phyloP scores from a whole-genome alignment of 495 filamentous ascomycete genomes.

The Penicillium canescens region DNA sequence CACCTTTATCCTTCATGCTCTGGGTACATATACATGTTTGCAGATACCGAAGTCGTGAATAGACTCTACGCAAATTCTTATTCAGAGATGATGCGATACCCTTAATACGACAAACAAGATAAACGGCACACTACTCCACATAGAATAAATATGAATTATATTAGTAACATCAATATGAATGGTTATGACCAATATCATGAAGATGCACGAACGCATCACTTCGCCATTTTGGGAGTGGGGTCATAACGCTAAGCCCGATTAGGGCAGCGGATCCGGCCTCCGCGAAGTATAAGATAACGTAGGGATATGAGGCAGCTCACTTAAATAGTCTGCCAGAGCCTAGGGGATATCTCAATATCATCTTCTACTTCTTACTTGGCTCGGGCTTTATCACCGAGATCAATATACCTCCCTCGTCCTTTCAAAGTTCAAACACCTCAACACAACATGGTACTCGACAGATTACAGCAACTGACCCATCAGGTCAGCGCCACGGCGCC shows the following conservation, averaged over 20 bases:
- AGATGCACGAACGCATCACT: slow-evolving; percentile 20
- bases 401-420: background rate
- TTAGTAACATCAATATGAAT: too few relatives aligned
- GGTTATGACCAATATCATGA: background rate
- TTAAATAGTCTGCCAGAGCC: slow-evolving; percentile 1
- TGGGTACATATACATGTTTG: too few relatives aligned
- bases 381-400: background rate
- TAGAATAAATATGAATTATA: too few relatives aligned
- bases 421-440: background rate
- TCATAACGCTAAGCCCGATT: slow-evolving; percentile 23
- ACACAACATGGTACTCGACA: slow-evolving; percentile 61
- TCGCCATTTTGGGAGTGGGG: slow-evolving; percentile 12
- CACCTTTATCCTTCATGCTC: too few relatives aligned
- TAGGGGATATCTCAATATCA: background rate
- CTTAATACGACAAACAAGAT: too few relatives aligned
- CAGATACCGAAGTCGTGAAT: too few relatives aligned
- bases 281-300: slow-evolving; percentile 7
- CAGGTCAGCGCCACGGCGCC: slow-evolving; percentile 59
- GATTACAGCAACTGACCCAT: slow-evolving; percentile 65
- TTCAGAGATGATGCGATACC: too few relatives aligned
- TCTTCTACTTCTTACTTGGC: background rate
- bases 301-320: background rate
- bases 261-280: slow-evolving; percentile 30
- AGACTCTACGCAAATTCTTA: too few relatives aligned
- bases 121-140: too few relatives aligned